Conservation (phyloP, 176 grass and related monocot species). For the Musa schizocarpa region DNA sequence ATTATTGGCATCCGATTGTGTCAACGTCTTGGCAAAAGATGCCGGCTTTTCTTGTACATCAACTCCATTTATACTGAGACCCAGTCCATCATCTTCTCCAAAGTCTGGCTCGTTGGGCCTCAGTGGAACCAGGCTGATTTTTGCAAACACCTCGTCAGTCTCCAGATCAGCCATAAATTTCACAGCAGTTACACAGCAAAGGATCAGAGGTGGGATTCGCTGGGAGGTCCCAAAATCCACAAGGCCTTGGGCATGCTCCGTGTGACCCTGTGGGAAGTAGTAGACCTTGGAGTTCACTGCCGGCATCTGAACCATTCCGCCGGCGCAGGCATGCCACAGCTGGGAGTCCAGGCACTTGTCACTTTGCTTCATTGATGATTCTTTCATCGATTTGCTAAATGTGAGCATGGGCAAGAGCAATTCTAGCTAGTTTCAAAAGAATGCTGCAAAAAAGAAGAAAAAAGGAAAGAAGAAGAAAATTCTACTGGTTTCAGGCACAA, state of each 20-base stretch:
- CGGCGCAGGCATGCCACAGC: constrained; percentile 88
- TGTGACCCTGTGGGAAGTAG: constrained; percentile 95
- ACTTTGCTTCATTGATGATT: constrained; percentile 42
- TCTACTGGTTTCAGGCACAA: neutral
- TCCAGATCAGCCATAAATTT: constrained; percentile 71
- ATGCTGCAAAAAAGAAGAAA: neutral
- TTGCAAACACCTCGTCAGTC: constrained; percentile 64
- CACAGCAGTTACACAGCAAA: constrained; percentile 45
- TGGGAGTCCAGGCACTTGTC: constrained; percentile 75
- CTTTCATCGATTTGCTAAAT: constrained; percentile 4
- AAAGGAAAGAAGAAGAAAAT: neutral
- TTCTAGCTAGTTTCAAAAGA: neutral
- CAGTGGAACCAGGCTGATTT: constrained; percentile 47
- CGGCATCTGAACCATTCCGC: constrained; percentile 80
- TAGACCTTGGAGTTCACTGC: constrained; percentile 56
- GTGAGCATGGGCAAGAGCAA: constrained; percentile 1
- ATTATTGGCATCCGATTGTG: constrained; percentile 98
- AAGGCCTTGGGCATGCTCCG: constrained; percentile 49
- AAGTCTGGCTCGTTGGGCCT: constrained; percentile 26
- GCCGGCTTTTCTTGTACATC: constrained; percentile 44
- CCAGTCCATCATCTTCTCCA: constrained; percentile 19
- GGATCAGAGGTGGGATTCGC: constrained; percentile 39
- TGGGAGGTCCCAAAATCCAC: constrained; percentile 19
- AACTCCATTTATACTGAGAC: constrained; percentile 10
- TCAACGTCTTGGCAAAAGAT: constrained; percentile 96